phyloP scores from a whole-genome alignment of 768 basidiomycete species.

The Boletus rubroflammeus region DNA sequence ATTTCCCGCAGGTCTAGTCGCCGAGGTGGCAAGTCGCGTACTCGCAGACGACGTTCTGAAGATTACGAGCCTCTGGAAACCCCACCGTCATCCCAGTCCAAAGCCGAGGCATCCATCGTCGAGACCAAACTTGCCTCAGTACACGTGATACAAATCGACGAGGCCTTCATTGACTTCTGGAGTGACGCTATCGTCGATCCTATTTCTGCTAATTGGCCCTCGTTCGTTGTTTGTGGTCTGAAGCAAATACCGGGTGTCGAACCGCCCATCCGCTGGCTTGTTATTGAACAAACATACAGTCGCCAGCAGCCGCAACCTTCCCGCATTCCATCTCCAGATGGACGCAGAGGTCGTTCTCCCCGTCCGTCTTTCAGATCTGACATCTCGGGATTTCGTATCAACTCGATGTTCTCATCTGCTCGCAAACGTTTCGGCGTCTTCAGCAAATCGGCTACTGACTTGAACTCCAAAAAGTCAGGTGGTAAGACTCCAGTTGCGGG shows the following conservation, averaged over 20 bases:
- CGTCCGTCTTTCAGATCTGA: conserved; percentile 45
- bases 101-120: conserved; percentile 14
- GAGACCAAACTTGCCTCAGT: conserved; percentile 40
- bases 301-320: conserved; percentile 34
- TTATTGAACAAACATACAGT: conserved; percentile 62
- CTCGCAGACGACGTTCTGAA: conserved; percentile 20
- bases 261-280: conserved; percentile 52
- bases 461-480: conserved; percentile 25
- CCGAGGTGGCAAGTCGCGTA: conserved; percentile 28
- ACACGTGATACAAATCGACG: conserved; percentile 58
- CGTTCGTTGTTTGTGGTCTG: conserved; percentile 68
- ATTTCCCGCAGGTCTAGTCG: conserved; percentile 35
- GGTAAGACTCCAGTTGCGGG: conserved; percentile 46
- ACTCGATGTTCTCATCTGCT: conserved; percentile 45
- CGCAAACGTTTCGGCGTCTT: conserved; percentile 69
- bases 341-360: conserved; percentile 34
- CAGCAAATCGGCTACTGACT: conserved; percentile 24
- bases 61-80: conserved; percentile 13
- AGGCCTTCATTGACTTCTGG: conserved; percentile 84
- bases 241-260: conserved; percentile 34
- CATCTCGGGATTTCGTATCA: conserved; percentile 33
- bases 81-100: conserved; percentile 20
- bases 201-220: conserved; percentile 60
- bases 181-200: conserved; percentile 69
- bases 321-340: conserved; percentile 26